phyloP scores from a whole-genome alignment of 257 asterid species.

The Nicotiana undulata region DNA sequence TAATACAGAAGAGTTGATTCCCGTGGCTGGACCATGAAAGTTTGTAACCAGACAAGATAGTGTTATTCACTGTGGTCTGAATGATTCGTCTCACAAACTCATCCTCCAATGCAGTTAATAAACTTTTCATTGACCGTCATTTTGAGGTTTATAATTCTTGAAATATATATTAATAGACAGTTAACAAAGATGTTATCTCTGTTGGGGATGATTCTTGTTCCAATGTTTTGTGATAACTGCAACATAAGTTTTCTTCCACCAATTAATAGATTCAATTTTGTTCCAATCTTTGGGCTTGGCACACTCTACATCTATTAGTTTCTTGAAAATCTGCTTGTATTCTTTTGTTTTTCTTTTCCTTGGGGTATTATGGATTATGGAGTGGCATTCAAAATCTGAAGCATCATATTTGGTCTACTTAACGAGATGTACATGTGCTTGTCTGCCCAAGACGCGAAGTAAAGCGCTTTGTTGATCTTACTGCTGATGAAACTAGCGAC shows the following conservation, averaged over 20 bases:
- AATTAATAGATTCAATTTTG: neutral
- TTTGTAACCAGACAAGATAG: neutral
- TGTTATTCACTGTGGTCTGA: neutral
- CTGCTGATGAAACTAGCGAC: slow-evolving; percentile 72
- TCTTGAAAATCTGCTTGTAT: neutral
- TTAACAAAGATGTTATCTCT: neutral
- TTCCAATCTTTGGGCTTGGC: neutral
- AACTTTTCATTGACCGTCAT: neutral
- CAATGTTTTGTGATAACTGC: neutral
- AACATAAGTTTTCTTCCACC: neutral
- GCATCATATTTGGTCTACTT: slow-evolving; percentile 37
- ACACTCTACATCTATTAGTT: neutral
- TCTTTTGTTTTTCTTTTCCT: neutral
- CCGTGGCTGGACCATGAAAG: neutral
- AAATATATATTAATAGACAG: neutral
- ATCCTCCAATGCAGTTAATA: neutral
- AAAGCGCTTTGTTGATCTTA: slow-evolving; percentile 72
- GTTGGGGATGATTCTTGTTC: neutral
- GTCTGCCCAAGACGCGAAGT: slow-evolving; percentile 88
- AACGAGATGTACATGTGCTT: slow-evolving; percentile 71
- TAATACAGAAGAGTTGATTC: neutral
- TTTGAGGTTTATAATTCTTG: neutral
- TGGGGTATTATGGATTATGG: neutral
- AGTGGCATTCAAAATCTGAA: neutral
- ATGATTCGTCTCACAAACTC: neutral